Conservation (phyloP, 192 early-diverging fungal genomes). For the Haplosporangium gracile region DNA sequence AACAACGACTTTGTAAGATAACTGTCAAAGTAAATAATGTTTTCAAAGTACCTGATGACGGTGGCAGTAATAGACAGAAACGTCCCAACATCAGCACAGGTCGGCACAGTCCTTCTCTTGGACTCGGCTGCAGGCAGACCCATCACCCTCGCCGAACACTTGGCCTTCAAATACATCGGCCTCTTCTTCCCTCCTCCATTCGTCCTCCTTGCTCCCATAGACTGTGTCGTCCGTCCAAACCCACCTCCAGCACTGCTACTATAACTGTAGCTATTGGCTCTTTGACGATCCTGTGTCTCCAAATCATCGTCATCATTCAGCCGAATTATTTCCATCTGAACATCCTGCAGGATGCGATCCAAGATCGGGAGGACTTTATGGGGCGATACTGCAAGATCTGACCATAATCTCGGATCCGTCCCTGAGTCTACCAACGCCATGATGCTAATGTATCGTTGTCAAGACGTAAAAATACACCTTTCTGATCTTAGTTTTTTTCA, state of each 20-base stretch:
- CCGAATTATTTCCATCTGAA: constrained; percentile 26
- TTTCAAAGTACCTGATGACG: constrained; percentile 59
- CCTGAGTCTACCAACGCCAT: constrained; percentile 32
- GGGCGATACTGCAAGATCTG: constrained; percentile 28
- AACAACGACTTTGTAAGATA: background rate
- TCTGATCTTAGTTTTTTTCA: background rate
- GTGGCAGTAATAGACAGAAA: constrained; percentile 74
- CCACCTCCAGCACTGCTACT: background rate
- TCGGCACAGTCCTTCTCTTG: constrained; percentile 66
- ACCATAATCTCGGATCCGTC: constrained; percentile 20
- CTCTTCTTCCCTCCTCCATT: background rate
- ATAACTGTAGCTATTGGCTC: background rate
- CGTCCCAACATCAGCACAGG: constrained; percentile 68
- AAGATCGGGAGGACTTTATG: constrained; percentile 43
- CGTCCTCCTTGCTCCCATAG: background rate
- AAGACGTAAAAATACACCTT: background rate
- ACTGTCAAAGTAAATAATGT: background rate
- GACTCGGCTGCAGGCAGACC: constrained; percentile 42
- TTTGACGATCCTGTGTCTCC: background rate
- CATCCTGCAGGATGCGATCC: constrained; percentile 43
- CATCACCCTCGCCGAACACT: constrained; percentile 40
- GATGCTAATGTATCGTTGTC: constrained; percentile 7
- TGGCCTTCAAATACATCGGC: constrained; percentile 40
- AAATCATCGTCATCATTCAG: background rate
- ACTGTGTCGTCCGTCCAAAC: background rate